Percentiles rank a stretch among this genome's conserved stretches.
These are phyloP conservation scores for Phanerodontia chrysosporium DNA, from an alignment of 768 basidiomycete genomes.

Conservation along the genomic window DNA sequence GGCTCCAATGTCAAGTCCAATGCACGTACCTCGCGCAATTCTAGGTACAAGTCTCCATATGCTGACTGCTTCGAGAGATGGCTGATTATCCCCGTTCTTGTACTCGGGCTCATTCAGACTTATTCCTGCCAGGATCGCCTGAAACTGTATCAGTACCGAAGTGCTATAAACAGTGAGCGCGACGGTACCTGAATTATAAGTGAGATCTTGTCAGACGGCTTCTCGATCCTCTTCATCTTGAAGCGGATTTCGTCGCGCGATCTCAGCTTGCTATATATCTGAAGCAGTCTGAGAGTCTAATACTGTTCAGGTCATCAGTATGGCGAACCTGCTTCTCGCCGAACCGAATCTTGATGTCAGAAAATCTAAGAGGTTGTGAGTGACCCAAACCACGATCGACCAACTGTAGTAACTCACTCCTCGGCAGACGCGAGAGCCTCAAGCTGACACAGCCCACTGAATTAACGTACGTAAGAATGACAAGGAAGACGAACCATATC, in stretches of 20 bases:
- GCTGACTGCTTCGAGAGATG: conserved; percentile 60
- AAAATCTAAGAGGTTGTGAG: conserved; percentile 43
- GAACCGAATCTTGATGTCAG: conserved; percentile 60
- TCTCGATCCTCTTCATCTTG: conserved; percentile 64
- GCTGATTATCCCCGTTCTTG: conserved; percentile 67
- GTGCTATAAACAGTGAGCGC: too few species aligned
- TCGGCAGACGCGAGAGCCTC: conserved; percentile 61
- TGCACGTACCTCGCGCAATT: conserved; percentile 62
- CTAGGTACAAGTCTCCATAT: conserved; percentile 76
- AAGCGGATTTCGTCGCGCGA: conserved; percentile 78
- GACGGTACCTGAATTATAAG: conserved; percentile 76
- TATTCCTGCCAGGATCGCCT: conserved; percentile 74
- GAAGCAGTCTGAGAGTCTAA: neutral
- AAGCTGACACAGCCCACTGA: conserved; percentile 39
- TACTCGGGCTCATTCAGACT: conserved; percentile 67
- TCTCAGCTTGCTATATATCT: conserved; percentile 65
- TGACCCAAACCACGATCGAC: neutral
- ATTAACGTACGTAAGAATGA: conserved; percentile 5
- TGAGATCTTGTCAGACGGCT: conserved; percentile 73
- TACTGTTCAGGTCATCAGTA: neutral
- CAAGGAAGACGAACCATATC: conserved; percentile 49
- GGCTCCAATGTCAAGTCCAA: too few species aligned
- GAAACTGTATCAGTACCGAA: neutral
- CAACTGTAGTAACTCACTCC: conserved; percentile 44
- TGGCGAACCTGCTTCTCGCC: conserved; percentile 67